Evolutionary conservation across 148 eudicot genomes (phyloP), one percentile per base, ranked within the genome.

Genomic region (Mesembryanthemum crystallinum): DNA sequence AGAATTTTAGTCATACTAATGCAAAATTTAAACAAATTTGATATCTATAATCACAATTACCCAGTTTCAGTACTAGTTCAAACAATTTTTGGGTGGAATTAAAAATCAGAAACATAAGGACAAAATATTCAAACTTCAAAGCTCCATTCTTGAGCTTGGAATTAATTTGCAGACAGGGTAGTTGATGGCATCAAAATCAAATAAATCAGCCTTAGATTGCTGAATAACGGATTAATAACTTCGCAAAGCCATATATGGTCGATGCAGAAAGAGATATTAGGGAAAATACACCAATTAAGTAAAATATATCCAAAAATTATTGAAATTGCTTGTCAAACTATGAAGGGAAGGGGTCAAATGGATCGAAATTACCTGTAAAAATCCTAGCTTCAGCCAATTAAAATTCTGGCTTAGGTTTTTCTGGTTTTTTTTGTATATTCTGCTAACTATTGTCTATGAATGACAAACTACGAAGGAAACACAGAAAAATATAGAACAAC

Each of bases 341-440:
- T 13, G 17, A 62, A 14, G 37, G 66, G 66, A 23, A 65, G 28
- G 17, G 29, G 49, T 25, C 28, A 65, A 37, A n/a, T 17, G 27
- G 78, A 76, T 76, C 64, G 66, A 76, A 39, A 25, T 52, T 69
- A 67, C 78, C 72, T 64, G 63, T 7, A 28, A 52, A 43, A 30
- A 35, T 6, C 39, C 39, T 35, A 2, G 39, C 3, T 52, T 72
- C 29, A 52, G 30, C 49, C 30, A 60, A 33, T 7, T 35, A 35
- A 7, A 32, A 71, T 55, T 57, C n/a, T n/a, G n/a, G n/a, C n/a
- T n/a, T n/a, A n/a, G n/a, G 64, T 45, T 29, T n/a, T 30, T 51
- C 17, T 57, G 18, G 11, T 43, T 7, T 11, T 29, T 30, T 39
- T 25, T 20, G 13, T 33, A 35, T 52, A 32, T 32, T 35, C 49